Base-by-base conservation (phyloP, 352 stramenopile species). In the Phytophthora capsici region DNA sequence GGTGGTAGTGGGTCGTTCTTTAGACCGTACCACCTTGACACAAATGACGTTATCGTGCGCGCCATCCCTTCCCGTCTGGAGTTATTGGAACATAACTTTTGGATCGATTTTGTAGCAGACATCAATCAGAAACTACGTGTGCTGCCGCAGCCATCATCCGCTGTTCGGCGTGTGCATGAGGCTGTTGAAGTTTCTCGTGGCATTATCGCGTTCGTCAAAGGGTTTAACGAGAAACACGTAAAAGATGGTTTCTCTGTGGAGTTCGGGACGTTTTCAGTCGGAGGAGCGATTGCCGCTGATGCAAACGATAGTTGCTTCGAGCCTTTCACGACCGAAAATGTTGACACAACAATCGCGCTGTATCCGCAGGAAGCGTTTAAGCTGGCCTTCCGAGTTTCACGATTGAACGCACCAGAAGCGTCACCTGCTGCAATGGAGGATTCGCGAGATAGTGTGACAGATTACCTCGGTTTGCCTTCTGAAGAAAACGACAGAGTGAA, bases 1-100 rank as follows among this genome's bases (percentile, higher is more conserved):
- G 80, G 78, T 40, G 88, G 88, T 6, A 91, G 75, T 63, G 88
- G 88, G 0, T 93, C 88, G 4, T 94, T 94, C 60, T 92, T 92
- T 41, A 75, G 82, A 7, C 88, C 88, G 34, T 94, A 86, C 46
- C 73, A 93, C 48, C 67, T 96, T 1, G 88, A 96, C 57, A 92
- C 86, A 17, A 96, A 94, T 64, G 88, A 96, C 46, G 84, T 90
- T 12, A 71, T 91, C 32, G 78, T 96, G 10, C 86, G 88, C 4
- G 82, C 85, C 2, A 80, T 94, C 22, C 86, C 88, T 16, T 82
- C 79, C 9, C 77, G 75, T 2, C 66, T 96, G 7, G 72, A 86
- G 46, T 63, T 94, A 9, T 48, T 96, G 28, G 75, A 93, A 20
- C 82, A 96, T 43, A 74, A 79, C 43, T 93, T 92, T 46, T 96